Conservation (phyloP, 1,139 yeast genomes). For the Dujonia santamariae region DNA sequence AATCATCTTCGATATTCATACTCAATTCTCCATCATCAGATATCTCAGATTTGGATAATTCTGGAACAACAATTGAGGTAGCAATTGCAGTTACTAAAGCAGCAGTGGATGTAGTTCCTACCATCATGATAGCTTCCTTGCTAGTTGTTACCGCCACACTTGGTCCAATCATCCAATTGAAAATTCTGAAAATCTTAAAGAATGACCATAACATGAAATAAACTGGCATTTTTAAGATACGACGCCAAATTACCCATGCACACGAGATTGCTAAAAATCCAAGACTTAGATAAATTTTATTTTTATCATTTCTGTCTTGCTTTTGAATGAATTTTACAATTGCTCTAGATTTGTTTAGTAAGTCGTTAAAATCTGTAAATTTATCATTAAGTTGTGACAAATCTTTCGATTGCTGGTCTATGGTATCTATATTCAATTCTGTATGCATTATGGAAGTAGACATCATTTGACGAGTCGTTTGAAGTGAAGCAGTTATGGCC, state of each 20-base stretch:
- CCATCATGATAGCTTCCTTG: neutral
- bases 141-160: conserved; percentile 1
- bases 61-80: neutral
- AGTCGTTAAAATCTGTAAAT: conserved; percentile 51
- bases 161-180: conserved; percentile 21
- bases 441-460: conserved; percentile 56
- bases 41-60: neutral
- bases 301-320: conserved; percentile 63
- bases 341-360: conserved; percentile 52
- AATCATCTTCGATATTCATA: conserved; percentile 10
- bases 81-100: neutral
- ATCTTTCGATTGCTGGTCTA: conserved; percentile 57
- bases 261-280: conserved; percentile 57
- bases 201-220: conserved; percentile 57
- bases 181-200: conserved; percentile 43
- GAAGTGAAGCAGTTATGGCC: conserved; percentile 51
- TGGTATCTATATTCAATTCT: conserved; percentile 57
- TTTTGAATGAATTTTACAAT: conserved; percentile 64
- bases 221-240: conserved; percentile 58
- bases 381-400: conserved; percentile 47
- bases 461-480: conserved; percentile 53
- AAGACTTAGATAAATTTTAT: conserved; percentile 55
- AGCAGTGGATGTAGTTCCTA: neutral
- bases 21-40: conserved; percentile 11
- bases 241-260: conserved; percentile 62